Evolutionary conservation across 1,139 yeast species (phyloP).

Genomic region (Lodderomyces elongisporus): DNA sequence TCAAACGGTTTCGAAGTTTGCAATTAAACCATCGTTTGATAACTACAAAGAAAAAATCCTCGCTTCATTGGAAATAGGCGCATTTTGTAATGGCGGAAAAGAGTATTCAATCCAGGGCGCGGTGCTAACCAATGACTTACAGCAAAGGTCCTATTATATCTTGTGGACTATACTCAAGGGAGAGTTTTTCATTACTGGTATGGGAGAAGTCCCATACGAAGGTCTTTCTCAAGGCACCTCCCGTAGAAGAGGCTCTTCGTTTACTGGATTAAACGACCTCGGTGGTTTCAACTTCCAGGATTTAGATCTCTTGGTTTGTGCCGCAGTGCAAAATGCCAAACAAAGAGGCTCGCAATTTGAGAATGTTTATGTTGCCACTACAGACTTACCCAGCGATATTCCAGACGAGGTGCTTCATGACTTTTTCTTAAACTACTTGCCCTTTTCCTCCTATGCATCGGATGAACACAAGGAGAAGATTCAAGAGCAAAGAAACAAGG

Average conservation of each 20-base stretch:
- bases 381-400: slow-evolving; percentile 32
- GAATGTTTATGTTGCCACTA: slow-evolving; percentile 20
- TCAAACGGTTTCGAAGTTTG: slow-evolving; percentile 25
- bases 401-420: slow-evolving; percentile 38
- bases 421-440: slow-evolving; percentile 33
- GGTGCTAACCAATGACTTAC: slow-evolving; percentile 36
- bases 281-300: slow-evolving; percentile 43
- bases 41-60: slow-evolving; percentile 12
- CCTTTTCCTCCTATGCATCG: slow-evolving; percentile 18
- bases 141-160: slow-evolving; percentile 32
- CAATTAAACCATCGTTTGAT: slow-evolving; percentile 27
- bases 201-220: slow-evolving; percentile 31
- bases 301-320: slow-evolving; percentile 31
- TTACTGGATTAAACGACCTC: slow-evolving; percentile 35
- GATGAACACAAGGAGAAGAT: slow-evolving; percentile 5
- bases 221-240: slow-evolving; percentile 10
- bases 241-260: slow-evolving; percentile 34
- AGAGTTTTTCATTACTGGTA: slow-evolving; percentile 24
- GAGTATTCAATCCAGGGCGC: slow-evolving; percentile 30
- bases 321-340: slow-evolving; percentile 28
- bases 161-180: slow-evolving; percentile 28
- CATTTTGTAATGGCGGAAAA: slow-evolving; percentile 6
- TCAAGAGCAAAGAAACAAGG: slow-evolving; percentile 4
- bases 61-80: slow-evolving; percentile 4
- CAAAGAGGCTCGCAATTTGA: slow-evolving; percentile 16